phyloP scores from a whole-genome alignment of 768 basidiomycete genomes.

The Amanita exitialis region DNA sequence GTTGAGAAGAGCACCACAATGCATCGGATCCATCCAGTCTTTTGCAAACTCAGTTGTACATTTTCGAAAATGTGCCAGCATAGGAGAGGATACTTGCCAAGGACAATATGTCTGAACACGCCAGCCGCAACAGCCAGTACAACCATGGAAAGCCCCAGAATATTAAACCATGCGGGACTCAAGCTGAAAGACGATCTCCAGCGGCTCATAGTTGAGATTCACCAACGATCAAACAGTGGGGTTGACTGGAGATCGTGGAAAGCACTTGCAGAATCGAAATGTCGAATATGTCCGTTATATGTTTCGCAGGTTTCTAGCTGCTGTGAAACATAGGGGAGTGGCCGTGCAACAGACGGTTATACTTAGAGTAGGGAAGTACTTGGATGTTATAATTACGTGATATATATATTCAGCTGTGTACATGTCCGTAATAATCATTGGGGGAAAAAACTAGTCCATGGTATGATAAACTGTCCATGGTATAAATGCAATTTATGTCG shows the following conservation, averaged over 20 bases:
- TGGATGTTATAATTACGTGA: background rate
- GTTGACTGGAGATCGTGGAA: no score
- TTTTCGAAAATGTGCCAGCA: background rate
- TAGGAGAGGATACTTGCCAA: slow-evolving; percentile 23
- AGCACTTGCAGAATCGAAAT: background rate
- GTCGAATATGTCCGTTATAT: background rate
- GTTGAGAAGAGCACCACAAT: slow-evolving; percentile 62
- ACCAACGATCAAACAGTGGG: background rate
- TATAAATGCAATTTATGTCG: background rate
- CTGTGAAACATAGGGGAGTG: background rate
- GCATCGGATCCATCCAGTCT: slow-evolving; percentile 69
- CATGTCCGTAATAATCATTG: no score
- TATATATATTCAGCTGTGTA: background rate
- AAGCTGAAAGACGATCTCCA: slow-evolving; percentile 17
- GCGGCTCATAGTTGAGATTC: slow-evolving; percentile 11
- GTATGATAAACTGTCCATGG: background rate
- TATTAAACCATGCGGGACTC: slow-evolving; percentile 43
- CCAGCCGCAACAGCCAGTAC: slow-evolving; percentile 33
- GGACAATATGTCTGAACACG: slow-evolving; percentile 28
- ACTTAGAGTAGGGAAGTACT: no score
- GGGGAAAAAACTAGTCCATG: no score
- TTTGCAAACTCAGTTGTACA: background rate
- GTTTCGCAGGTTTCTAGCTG: background rate
- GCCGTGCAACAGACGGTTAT: background rate
- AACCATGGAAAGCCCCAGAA: slow-evolving; percentile 28